Base-by-base conservation (phyloP, 1,284 basidiomycete genomes). In the Ceratobasidium sp. region DNA sequence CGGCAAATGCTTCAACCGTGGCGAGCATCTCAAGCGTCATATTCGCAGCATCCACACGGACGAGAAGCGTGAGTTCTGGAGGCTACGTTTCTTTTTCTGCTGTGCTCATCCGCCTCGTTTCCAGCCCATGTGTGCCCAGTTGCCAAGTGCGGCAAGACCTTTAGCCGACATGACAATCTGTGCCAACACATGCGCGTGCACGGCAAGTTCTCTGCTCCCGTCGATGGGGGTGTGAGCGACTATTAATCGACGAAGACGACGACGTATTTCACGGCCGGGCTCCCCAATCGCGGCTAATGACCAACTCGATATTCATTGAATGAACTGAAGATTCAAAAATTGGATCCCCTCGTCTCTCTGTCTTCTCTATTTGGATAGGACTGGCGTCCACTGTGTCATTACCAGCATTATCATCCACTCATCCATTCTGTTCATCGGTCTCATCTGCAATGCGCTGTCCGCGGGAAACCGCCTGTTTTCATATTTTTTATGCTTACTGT, bases 141-240 rank as follows among this genome's bases (percentile, higher is more conserved):
- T 82, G 89, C 92, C 28, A 89, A 89, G 10, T 96, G 94, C 81
- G 90, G 88, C 75, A 94, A 94, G 85, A 89, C 90, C 78, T 96
- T 96, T 82, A 93, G 91, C 82, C 87, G 94, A 66, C 92, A 94
- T 81, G 94, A 96, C 82, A 96, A 96, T 82, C 88, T 95, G 37
- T 89, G 90, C 45, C 79, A 80, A 83, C 93, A 94, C 81, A 90
- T 93, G 82, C 89, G 91, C 37, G 87, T 94, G 47, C 92, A 94
- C 84, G 68, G 71, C 58, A 74, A 74, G 26, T 74, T 74, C 35
- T 74, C 69, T 39, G 69, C 69, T 28, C 69, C 69, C 10, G 58
- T 47, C 47, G 69, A 74, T 51, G 69, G 69, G 33, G 69, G 69
- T 45, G 20, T 74, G 69, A 63, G 60, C 60, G 69, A 74, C 31